Evolutionary conservation across 2,329 filamentous ascomycete genomes (phyloP).

Genomic region (Chaetomiaceae sp.): DNA sequence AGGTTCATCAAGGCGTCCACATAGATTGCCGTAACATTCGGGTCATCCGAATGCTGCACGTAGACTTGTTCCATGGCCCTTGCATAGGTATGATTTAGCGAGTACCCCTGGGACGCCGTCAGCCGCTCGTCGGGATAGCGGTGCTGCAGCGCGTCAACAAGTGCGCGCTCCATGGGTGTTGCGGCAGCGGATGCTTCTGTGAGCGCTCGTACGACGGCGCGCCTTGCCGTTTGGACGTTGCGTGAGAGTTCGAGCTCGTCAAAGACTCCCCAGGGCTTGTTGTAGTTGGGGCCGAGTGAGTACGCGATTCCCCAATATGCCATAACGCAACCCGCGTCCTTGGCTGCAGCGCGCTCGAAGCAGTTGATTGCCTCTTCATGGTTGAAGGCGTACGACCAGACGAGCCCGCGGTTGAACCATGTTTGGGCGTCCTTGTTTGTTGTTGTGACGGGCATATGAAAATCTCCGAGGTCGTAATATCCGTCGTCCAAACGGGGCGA

Average conservation of each 20-base stretch:
- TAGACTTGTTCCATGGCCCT: conserved; percentile 45
- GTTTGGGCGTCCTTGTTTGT: conserved; percentile 47
- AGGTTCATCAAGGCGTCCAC: conserved; percentile 52
- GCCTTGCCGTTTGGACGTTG: conserved; percentile 39
- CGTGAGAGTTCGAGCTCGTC: conserved; percentile 54
- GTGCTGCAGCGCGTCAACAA: conserved; percentile 58
- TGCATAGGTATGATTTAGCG: conserved; percentile 58
- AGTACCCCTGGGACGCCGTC: conserved; percentile 40
- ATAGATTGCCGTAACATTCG: conserved; percentile 61
- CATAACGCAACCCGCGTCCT: conserved; percentile 55
- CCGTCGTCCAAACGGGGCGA: conserved; percentile 7
- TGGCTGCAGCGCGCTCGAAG: conserved; percentile 55
- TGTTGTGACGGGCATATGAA: conserved; percentile 53
- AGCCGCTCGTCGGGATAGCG: conserved; percentile 55
- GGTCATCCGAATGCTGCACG: conserved; percentile 34
- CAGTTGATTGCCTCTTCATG: conserved; percentile 65
- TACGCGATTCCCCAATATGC: conserved; percentile 70
- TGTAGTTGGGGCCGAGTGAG: conserved; percentile 67
- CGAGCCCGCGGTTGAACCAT: conserved; percentile 70
- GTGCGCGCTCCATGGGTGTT: conserved; percentile 53
- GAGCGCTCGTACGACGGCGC: conserved; percentile 30
- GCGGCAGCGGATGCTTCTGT: conserved; percentile 29
- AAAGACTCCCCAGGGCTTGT: conserved; percentile 73
- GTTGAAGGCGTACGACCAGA: conserved; percentile 73
- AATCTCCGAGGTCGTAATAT: conserved; percentile 62